A percentile compares a stretch with the other conserved stretches of the same genome.
Conservation (phyloP, 352 stramenopile genomes). For the Phytophthora pseudosyringae region DNA sequence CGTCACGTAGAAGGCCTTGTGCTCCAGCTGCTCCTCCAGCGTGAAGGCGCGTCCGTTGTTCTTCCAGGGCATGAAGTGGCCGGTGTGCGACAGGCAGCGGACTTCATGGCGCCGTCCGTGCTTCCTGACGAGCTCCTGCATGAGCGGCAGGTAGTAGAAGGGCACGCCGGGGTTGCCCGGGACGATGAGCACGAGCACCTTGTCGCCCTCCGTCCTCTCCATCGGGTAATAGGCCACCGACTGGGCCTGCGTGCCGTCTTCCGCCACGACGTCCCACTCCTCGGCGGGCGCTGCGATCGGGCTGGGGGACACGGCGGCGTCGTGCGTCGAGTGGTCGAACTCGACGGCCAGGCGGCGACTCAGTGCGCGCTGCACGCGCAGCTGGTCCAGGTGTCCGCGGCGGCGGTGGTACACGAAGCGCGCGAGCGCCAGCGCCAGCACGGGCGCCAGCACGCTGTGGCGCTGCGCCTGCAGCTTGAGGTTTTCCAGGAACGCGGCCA, state of each 20-base stretch:
- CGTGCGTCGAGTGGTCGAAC: slow-evolving; percentile 1
- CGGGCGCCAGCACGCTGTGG: slow-evolving; percentile 41
- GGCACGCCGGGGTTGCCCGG: slow-evolving; percentile 72
- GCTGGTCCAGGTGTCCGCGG: slow-evolving; percentile 48
- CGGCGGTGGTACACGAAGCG: slow-evolving; percentile 55
- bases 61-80: slow-evolving; percentile 74
- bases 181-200: slow-evolving; percentile 65
- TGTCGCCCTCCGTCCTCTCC: slow-evolving; percentile 18
- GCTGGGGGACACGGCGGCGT: slow-evolving; percentile 17
- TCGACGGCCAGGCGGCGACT: slow-evolving; percentile 34
- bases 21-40: slow-evolving; percentile 63
- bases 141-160: slow-evolving; percentile 72
- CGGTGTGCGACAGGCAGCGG: slow-evolving; percentile 60
- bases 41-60: slow-evolving; percentile 59
- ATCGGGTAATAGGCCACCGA: slow-evolving; percentile 58
- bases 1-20: slow-evolving; percentile 59
- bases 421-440: slow-evolving; percentile 49
- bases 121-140: slow-evolving; percentile 54
- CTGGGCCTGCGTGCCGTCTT: slow-evolving; percentile 45
- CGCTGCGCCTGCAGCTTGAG: slow-evolving; percentile 39
- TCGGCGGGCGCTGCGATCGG: slow-evolving; percentile 32
- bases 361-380: slow-evolving; percentile 47
- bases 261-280: slow-evolving; percentile 56
- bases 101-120: slow-evolving; percentile 55
- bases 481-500: slow-evolving; percentile 35